A percentile compares a stretch with the other conserved stretches of the same genome.
phyloP scores from a whole-genome alignment of 169 alveolate genomes.

The Plasmodium vinckei region DNA sequence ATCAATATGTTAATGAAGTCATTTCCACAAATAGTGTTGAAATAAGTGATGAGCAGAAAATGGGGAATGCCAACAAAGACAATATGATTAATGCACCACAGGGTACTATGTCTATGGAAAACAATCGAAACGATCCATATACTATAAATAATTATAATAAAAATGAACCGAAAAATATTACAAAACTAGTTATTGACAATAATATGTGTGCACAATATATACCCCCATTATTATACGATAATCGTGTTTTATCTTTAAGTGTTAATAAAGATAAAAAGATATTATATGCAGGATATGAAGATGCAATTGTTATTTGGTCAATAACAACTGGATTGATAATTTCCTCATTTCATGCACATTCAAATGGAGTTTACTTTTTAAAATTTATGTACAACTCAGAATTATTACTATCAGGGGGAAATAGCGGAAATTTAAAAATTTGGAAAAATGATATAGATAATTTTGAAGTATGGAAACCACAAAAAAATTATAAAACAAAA shows the following conservation, averaged over 20 bases:
- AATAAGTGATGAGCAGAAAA: neutral
- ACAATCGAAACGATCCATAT: neutral
- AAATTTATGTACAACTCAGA: conserved; percentile 41
- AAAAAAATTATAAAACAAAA: conserved; percentile 24
- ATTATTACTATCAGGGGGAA: conserved; percentile 69
- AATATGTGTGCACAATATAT: conserved; percentile 64
- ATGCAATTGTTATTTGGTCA: conserved; percentile 70
- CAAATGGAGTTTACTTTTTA: conserved; percentile 69
- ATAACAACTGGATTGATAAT: conserved; percentile 45
- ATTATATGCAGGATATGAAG: conserved; percentile 72
- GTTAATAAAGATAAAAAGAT: conserved; percentile 60
- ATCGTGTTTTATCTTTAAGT: conserved; percentile 36
- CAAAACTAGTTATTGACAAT: conserved; percentile 47
- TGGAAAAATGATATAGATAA: conserved; percentile 72
- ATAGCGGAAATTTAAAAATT: conserved; percentile 64
- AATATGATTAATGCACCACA: neutral
- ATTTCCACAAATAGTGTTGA: neutral
- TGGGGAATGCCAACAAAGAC: neutral
- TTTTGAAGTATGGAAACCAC: conserved; percentile 70
- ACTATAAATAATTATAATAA: neutral
- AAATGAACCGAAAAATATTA: neutral
- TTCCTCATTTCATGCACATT: conserved; percentile 74
- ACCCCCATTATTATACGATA: conserved; percentile 61
- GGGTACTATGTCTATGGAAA: neutral
- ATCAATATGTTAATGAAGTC: conserved; percentile 31